Percentiles rank a stretch among this genome's conserved stretches.
Evolutionary conservation across 176 grass and related monocot species (phyloP).

Genomic region (Puya raimondii): DNA sequence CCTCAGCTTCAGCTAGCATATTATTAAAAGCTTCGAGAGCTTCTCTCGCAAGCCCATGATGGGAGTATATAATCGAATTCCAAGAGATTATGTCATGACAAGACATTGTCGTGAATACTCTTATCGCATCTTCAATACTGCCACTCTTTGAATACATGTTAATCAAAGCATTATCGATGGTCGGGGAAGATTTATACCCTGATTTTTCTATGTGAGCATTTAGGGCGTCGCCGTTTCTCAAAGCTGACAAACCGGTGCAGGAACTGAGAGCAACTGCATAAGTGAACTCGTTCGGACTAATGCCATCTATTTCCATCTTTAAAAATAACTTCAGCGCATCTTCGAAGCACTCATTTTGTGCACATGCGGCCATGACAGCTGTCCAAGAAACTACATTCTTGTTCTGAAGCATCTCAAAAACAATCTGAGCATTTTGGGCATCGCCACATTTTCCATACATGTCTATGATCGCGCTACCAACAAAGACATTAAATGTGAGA

Average conservation of each 20-base stretch:
- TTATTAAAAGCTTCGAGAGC: slow-evolving; percentile 38
- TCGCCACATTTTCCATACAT: slow-evolving; percentile 72
- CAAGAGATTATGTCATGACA: slow-evolving; percentile 46
- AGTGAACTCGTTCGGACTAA: slow-evolving; percentile 56
- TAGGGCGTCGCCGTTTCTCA: slow-evolving; percentile 55
- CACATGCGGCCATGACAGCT: slow-evolving; percentile 50
- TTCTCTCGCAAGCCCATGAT: slow-evolving; percentile 61
- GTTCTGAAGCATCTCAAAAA: slow-evolving; percentile 35
- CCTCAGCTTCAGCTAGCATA: slow-evolving; percentile 38
- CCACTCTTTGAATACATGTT: slow-evolving; percentile 86
- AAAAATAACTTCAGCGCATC: slow-evolving; percentile 65
- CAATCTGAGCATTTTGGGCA: slow-evolving; percentile 31
- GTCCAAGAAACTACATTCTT: slow-evolving; percentile 84
- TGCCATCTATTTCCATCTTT: slow-evolving; percentile 38
- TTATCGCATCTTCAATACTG: slow-evolving; percentile 43
- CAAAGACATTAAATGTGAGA: slow-evolving; percentile 35
- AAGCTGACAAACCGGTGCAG: slow-evolving; percentile 58
- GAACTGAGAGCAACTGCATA: slow-evolving; percentile 52
- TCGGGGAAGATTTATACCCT: slow-evolving; percentile 27
- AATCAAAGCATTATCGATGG: slow-evolving; percentile 56
- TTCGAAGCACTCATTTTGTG: slow-evolving; percentile 61
- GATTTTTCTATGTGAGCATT: slow-evolving; percentile 47
- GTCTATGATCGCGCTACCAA: slow-evolving; percentile 54
- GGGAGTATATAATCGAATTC: slow-evolving; percentile 63
- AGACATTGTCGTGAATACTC: slow-evolving; percentile 45